A percentile compares a stretch with the other conserved stretches of the same genome.
phyloP scores from a whole-genome alignment of 2,329 filamentous ascomycete species.

The Botryotinia convoluta region DNA sequence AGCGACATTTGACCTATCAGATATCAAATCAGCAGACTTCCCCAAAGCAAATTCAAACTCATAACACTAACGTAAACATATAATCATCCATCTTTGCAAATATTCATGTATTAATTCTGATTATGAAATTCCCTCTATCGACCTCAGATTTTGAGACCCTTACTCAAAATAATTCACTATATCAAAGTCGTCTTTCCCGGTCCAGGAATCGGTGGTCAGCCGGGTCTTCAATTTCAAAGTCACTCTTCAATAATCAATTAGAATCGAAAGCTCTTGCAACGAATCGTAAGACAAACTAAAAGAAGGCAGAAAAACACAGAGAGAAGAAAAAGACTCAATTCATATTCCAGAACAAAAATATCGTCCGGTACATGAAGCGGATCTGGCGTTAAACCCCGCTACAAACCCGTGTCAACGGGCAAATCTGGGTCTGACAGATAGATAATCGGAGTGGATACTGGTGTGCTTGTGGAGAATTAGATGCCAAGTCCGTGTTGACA shows the following conservation, averaged over 20 bases:
- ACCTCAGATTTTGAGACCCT: not conserved
- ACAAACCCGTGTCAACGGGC: not conserved
- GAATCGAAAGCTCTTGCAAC: not conserved
- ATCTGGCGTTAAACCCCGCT: constrained; percentile 9
- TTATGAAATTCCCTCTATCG: not conserved
- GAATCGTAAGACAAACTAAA: not conserved
- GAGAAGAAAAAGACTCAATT: not conserved
- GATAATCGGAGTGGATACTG: constrained; percentile 4
- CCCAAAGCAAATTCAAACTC: not conserved
- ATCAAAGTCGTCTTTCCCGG: not conserved
- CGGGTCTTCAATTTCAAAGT: not conserved
- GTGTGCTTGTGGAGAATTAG: not conserved
- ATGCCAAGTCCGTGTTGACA: not conserved
- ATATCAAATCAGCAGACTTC: not conserved
- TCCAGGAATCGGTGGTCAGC: not conserved
- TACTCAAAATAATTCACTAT: not conserved
- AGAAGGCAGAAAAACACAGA: not conserved
- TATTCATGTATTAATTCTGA: not conserved
- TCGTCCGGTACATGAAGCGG: not conserved
- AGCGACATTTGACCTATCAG: constrained; percentile 29
- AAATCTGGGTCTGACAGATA: constrained; percentile 5
- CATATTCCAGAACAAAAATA: constrained; percentile 10
- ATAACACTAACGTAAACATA: constrained; percentile 33
- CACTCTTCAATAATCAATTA: not conserved
- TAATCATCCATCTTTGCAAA: constrained; percentile 38